Conservation (phyloP, 2,329 filamentous ascomycete genomes). For the Penicillium vulpinum region DNA sequence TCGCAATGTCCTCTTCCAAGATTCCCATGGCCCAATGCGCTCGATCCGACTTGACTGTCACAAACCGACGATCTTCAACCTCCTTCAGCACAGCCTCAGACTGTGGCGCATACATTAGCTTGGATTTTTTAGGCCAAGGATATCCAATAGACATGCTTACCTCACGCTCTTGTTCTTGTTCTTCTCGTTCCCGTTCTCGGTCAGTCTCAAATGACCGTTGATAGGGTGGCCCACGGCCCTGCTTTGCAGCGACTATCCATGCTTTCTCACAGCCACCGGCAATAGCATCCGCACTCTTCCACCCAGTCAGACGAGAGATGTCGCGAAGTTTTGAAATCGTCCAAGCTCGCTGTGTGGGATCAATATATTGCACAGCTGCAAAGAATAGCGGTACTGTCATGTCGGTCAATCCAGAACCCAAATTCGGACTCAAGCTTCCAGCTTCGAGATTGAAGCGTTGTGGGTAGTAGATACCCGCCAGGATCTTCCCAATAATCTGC, state of each 20-base stretch:
- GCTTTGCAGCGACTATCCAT: constrained; percentile 73
- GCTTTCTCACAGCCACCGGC: constrained; percentile 79
- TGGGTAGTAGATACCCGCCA: constrained; percentile 63
- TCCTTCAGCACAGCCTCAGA: constrained; percentile 25
- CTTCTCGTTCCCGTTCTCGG: constrained; percentile 8
- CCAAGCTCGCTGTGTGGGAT: constrained; percentile 73
- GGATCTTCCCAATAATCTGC: constrained; percentile 75
- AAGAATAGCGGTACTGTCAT: constrained; percentile 82
- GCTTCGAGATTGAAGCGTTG: constrained; percentile 38
- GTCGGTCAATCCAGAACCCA: constrained; percentile 81
- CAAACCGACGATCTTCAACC: constrained; percentile 50
- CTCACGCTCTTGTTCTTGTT: constrained; percentile 1
- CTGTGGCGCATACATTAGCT: constrained; percentile 25
- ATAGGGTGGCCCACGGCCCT: constrained; percentile 77
- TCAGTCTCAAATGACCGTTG: constrained; percentile 33
- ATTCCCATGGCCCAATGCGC: constrained; percentile 77
- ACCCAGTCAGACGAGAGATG: constrained; percentile 78
- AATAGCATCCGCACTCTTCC: constrained; percentile 79
- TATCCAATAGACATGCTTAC: constrained; percentile 15
- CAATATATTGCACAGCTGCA: constrained; percentile 75
- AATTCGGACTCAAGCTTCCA: constrained; percentile 67
- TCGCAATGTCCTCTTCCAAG: constrained; percentile 73
- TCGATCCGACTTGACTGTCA: constrained; percentile 65
- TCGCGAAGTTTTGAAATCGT: constrained; percentile 71
- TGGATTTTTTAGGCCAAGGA: not conserved